Percentiles rank a stretch among this genome's conserved stretches.
phyloP scores from a whole-genome alignment of 495 filamentous ascomycete species.

The Neurospora tetraspora region DNA sequence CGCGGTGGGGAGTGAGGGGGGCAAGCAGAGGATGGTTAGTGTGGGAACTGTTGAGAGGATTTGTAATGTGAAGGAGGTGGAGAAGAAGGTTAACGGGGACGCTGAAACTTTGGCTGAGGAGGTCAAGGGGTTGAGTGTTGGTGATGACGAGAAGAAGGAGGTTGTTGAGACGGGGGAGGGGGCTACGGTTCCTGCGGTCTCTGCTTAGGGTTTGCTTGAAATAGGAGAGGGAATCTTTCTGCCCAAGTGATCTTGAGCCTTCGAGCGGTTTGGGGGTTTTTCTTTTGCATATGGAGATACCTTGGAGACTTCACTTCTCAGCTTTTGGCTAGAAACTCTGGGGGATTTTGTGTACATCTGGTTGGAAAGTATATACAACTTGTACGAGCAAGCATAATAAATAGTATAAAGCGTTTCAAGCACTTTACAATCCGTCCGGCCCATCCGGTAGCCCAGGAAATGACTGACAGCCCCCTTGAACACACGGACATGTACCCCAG shows the following conservation, averaged over 20 bases:
- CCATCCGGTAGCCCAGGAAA: not conserved
- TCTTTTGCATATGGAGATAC: constrained; percentile 6
- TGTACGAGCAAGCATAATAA: not conserved
- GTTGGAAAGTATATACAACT: not conserved
- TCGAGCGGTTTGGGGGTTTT: constrained; percentile 46
- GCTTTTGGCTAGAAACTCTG: not conserved
- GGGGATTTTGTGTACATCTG: not conserved
- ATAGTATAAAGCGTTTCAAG: not conserved
- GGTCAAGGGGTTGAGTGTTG: constrained; percentile 2
- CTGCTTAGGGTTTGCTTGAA: not conserved
- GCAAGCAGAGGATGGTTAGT: constrained; percentile 23
- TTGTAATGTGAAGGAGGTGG: constrained; percentile 21
- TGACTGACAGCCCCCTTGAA: not conserved
- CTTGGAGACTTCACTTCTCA: not conserved
- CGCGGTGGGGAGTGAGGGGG: constrained; percentile 31
- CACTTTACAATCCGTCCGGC: not conserved
- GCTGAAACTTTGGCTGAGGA: constrained; percentile 4
- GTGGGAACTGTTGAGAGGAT: constrained; percentile 30
- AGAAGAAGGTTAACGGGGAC: not conserved
- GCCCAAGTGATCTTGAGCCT: constrained; percentile 36
- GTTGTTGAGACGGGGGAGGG: constrained; percentile 3
- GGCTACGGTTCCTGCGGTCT: not conserved
- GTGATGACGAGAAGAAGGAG: constrained; percentile 13
- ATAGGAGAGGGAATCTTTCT: not conserved
- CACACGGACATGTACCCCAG: not conserved